Conservation (phyloP, 2,329 filamentous ascomycete species). For the Penicillium sp. region DNA sequence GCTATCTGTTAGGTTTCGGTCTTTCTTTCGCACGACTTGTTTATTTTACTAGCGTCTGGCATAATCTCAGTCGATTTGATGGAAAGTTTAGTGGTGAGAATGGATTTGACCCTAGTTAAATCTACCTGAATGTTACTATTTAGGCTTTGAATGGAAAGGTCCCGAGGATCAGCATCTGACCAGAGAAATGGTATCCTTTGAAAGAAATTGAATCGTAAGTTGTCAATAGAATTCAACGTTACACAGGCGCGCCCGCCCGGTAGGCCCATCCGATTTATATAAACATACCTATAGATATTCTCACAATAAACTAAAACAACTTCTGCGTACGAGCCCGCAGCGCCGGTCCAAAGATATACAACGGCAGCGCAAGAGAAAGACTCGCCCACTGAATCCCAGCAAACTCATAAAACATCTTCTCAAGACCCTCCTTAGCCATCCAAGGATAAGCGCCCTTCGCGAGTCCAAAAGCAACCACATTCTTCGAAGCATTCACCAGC, state of each 20-base stretch:
- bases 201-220: not conserved
- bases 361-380: conserved; percentile 31
- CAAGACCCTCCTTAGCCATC: conserved; percentile 32
- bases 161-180: too few species aligned
- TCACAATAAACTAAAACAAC: conserved; percentile 8
- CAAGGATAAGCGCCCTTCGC: conserved; percentile 33
- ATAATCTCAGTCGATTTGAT: not conserved
- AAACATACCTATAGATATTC: not conserved
- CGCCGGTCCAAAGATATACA: conserved; percentile 36
- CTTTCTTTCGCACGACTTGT: not conserved
- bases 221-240: not conserved
- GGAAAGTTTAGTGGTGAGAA: not conserved
- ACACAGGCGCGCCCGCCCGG: not conserved
- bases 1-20: not conserved
- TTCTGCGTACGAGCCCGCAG: conserved; percentile 18
- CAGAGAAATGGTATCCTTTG: not conserved
- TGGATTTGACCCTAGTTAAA: not conserved
- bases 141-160: too few species aligned
- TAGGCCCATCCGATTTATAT: not conserved
- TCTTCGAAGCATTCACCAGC: conserved; percentile 36
- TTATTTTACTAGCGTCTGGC: not conserved
- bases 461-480: conserved; percentile 31
- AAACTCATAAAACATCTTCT: conserved; percentile 41
- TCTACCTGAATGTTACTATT: too few species aligned
- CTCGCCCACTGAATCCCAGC: conserved; percentile 39